A percentile compares a stretch with the other conserved stretches of the same genome.
These are phyloP conservation scores for Albugo laibachii DNA, from an alignment of 352 stramenopile species.

Conservation along the genomic window DNA sequence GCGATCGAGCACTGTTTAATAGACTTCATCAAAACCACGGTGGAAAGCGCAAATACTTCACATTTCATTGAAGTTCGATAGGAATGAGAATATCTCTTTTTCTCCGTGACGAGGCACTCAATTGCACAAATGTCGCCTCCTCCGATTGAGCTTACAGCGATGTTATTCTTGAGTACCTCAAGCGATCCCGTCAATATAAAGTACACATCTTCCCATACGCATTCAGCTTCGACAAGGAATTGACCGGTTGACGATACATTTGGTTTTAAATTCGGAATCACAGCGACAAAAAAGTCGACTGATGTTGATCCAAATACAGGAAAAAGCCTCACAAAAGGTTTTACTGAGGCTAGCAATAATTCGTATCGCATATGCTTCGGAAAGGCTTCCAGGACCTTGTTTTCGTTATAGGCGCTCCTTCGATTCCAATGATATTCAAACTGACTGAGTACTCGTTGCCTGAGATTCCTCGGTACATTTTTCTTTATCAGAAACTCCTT, in stretches of 20 bases:
- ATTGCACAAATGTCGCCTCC: constrained; percentile 56
- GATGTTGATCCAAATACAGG: constrained; percentile 55
- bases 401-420: constrained; percentile 56
- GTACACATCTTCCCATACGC: constrained; percentile 66
- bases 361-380: constrained; percentile 56
- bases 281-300: constrained; percentile 56
- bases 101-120: constrained; percentile 36
- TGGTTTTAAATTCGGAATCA: constrained; percentile 31
- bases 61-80: constrained; percentile 42
- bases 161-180: constrained; percentile 33
- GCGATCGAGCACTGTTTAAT: constrained; percentile 43
- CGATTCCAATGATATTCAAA: constrained; percentile 67
- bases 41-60: constrained; percentile 50
- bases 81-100: constrained; percentile 37
- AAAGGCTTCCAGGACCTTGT: constrained; percentile 37
- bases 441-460: constrained; percentile 50
- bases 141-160: constrained; percentile 30
- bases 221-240: constrained; percentile 47
- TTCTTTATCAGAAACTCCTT: constrained; percentile 66
- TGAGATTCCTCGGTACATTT: constrained; percentile 31
- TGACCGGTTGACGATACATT: constrained; percentile 38
- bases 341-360: constrained; percentile 55
- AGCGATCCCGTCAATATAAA: constrained; percentile 38
- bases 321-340: constrained; percentile 54
- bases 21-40: constrained; percentile 24